Percentiles rank a stretch among this genome's conserved stretches.
These are phyloP conservation scores for Hygrocybe punicea DNA, from an alignment of 768 basidiomycete genomes.

Conservation along the genomic window DNA sequence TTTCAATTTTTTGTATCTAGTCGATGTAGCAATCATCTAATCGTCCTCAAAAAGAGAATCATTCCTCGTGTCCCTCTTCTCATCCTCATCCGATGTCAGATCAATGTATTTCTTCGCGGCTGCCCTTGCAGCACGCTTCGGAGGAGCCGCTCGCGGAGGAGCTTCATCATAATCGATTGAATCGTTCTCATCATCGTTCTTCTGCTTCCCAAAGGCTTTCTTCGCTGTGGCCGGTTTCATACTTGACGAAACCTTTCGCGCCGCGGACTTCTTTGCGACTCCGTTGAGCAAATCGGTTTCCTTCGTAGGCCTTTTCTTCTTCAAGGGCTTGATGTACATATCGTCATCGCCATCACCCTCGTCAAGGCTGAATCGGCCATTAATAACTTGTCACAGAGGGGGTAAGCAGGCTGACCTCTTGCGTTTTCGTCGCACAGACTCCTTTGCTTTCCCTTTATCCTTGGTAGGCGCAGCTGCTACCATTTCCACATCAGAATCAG, in stretches of 20 bases:
- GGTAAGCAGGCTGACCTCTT: slow-evolving; percentile 52
- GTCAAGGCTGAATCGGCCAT: slow-evolving; percentile 27
- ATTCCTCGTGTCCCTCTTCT: slow-evolving; percentile 39
- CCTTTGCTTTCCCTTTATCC: slow-evolving; percentile 26
- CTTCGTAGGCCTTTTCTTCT: slow-evolving; percentile 51
- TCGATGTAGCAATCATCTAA: too few relatives aligned
- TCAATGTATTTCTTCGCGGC: slow-evolving; percentile 63
- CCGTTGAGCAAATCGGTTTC: slow-evolving; percentile 51
- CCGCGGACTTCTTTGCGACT: slow-evolving; percentile 37
- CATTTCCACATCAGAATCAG: slow-evolving; percentile 32
- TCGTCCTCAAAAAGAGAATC: too few relatives aligned
- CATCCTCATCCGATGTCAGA: slow-evolving; percentile 49
- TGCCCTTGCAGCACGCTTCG: slow-evolving; percentile 48
- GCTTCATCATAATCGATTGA: slow-evolving; percentile 42
- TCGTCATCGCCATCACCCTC: slow-evolving; percentile 37
- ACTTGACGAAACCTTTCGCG: slow-evolving; percentile 54
- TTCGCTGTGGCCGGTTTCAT: slow-evolving; percentile 60
- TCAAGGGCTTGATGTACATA: slow-evolving; percentile 41
- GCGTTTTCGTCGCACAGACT: slow-evolving; percentile 48
- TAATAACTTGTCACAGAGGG: background rate
- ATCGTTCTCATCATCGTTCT: slow-evolving; percentile 46
- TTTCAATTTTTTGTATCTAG: slow-evolving; percentile 11
- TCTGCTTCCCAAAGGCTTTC: slow-evolving; percentile 44
- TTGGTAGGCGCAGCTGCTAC: slow-evolving; percentile 13
- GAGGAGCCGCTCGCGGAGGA: slow-evolving; percentile 40